These are phyloP conservation scores for Mrakiaceae sp. DNA, from an alignment of 1,284 basidiomycete species.

Conservation along the genomic window DNA sequence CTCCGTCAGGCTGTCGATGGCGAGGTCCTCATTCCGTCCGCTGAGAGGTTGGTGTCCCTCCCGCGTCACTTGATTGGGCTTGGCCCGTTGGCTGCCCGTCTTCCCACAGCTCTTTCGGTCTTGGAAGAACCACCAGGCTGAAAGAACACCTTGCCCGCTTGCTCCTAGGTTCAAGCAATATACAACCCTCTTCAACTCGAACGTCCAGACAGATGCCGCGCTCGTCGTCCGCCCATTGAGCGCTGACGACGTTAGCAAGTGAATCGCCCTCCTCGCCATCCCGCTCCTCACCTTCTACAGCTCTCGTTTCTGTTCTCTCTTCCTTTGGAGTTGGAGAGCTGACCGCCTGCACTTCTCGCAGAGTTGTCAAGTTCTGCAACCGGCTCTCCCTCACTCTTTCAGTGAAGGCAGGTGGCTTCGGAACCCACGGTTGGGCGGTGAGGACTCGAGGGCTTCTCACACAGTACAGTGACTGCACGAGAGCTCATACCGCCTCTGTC, in stretches of 20 bases:
- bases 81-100: too few relatives aligned
- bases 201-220: background rate
- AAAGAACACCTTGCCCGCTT: background rate
- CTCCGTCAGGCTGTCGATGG: background rate
- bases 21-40: background rate
- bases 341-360: background rate
- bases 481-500: background rate
- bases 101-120: too few relatives aligned
- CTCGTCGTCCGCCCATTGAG: conserved; percentile 4
- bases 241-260: conserved; percentile 11
- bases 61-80: background rate
- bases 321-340: background rate
- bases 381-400: conserved; percentile 1
- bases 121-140: too few relatives aligned
- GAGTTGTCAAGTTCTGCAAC: conserved; percentile 9
- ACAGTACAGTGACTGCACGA: background rate
- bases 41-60: background rate
- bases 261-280: background rate
- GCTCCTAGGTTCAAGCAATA: background rate
- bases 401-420: conserved; percentile 13
- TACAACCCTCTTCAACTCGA: conserved; percentile 8
- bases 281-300: background rate
- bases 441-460: background rate
- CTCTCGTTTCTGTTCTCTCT: background rate
- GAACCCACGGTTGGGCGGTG: conserved; percentile 11